Percentiles rank a stretch among this genome's conserved stretches.
Conservation (phyloP, 108 stramenopile genomes). For the Conticribra guillardii region DNA sequence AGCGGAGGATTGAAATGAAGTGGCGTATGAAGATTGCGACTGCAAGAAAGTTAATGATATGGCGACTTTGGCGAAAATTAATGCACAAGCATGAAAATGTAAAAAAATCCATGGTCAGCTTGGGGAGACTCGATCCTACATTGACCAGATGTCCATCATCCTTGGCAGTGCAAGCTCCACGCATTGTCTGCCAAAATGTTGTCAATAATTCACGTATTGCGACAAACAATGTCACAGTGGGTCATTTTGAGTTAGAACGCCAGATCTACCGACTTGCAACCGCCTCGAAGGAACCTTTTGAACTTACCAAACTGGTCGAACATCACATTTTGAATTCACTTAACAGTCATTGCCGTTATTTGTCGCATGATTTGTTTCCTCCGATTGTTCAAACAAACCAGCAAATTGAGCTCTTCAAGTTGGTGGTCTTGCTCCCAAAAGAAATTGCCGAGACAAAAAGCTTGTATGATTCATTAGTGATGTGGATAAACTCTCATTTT, state of each 20-base stretch:
- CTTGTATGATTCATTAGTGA: constrained; percentile 27
- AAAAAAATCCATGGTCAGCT: constrained; percentile 14
- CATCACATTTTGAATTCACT: constrained; percentile 4
- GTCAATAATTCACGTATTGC: background rate
- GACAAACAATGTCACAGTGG: background rate
- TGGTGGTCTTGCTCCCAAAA: constrained; percentile 41
- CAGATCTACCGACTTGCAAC: constrained; percentile 47
- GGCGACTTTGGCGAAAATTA: constrained; percentile 47
- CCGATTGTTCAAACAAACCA: constrained; percentile 17
- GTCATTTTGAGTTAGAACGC: constrained; percentile 12
- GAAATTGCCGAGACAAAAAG: background rate
- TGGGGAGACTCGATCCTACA: constrained; percentile 39
- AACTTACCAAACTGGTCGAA: constrained; percentile 32
- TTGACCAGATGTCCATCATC: constrained; percentile 20
- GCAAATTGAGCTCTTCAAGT: constrained; percentile 34
- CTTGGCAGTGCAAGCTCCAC: background rate
- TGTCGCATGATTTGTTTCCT: background rate
- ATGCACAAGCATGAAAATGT: constrained; percentile 19
- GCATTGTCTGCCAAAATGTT: background rate
- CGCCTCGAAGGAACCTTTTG: constrained; percentile 20
- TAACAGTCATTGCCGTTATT: constrained; percentile 1
- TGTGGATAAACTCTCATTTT: constrained; percentile 49
- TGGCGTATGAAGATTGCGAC: constrained; percentile 42
- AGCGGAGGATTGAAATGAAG: constrained; percentile 25
- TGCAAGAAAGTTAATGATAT: constrained; percentile 43